These are phyloP conservation scores for Sedum album DNA, from an alignment of 164 flowering plant genomes.

Conservation along the genomic window DNA sequence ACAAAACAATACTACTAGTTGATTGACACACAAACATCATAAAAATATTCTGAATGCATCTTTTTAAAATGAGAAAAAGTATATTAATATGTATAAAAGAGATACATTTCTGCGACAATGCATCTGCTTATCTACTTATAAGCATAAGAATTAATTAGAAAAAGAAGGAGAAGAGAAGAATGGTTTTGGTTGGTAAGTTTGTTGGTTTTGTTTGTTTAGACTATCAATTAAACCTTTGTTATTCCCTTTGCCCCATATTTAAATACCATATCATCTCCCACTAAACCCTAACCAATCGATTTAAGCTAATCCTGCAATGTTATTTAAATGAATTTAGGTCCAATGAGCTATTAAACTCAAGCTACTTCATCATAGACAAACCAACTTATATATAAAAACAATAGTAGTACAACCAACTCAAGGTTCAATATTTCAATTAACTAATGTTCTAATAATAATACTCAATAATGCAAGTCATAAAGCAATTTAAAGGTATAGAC, in stretches of 20 bases:
- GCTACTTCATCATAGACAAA: background rate
- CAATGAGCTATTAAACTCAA: background rate
- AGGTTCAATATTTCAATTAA: background rate
- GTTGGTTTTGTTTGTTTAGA: background rate
- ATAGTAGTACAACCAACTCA: background rate
- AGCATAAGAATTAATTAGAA: background rate
- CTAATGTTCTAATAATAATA: background rate
- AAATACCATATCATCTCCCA: slow-evolving; percentile 2
- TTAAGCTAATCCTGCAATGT: background rate
- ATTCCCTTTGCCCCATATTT: background rate
- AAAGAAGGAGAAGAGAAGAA: background rate
- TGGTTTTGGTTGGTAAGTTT: background rate
- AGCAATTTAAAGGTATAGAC: background rate
- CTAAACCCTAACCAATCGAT: background rate
- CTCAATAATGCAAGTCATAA: slow-evolving; percentile 1
- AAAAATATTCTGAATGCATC: background rate
- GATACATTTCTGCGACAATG: background rate
- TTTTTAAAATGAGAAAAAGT: no score
- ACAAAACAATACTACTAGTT: background rate
- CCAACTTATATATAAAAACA: background rate
- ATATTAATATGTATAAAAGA: no score
- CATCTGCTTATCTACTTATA: slow-evolving; percentile 4
- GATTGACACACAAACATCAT: background rate
- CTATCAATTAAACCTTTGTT: background rate
- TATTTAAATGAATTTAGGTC: background rate